Evolutionary conservation across 2,329 filamentous ascomycete species (phyloP).

Genomic region (Aphanocladium album): DNA sequence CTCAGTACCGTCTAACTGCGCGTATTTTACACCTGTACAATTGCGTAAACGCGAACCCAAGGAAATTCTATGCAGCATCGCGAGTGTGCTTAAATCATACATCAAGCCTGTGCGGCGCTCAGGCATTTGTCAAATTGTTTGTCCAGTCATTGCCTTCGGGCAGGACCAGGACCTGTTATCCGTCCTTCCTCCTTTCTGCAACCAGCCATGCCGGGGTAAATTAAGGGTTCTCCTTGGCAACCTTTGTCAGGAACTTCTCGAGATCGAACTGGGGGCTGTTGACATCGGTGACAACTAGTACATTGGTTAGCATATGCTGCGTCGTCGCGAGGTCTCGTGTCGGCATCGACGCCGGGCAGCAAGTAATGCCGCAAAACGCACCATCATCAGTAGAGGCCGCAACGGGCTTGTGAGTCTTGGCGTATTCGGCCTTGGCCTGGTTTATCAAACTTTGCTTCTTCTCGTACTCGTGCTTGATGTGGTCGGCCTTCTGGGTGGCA

Average conservation of each 20-base stretch:
- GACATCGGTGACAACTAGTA: constrained; percentile 51
- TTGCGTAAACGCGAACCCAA: constrained; percentile 38
- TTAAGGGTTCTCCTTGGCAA: constrained; percentile 51
- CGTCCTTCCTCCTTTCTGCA: constrained; percentile 10
- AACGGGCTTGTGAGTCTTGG: constrained; percentile 63
- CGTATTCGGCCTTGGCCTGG: constrained; percentile 86
- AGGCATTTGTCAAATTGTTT: constrained; percentile 10
- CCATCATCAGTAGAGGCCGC: constrained; percentile 28
- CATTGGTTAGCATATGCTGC: constrained; percentile 18
- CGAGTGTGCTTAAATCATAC: constrained; percentile 36
- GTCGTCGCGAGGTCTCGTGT: neutral
- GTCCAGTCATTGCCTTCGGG: constrained; percentile 8
- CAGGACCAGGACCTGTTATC: constrained; percentile 21
- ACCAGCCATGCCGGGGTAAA: constrained; percentile 8
- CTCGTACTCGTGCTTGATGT: constrained; percentile 76
- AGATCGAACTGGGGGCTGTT: constrained; percentile 89
- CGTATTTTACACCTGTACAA: constrained; percentile 53
- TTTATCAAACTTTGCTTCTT: constrained; percentile 89
- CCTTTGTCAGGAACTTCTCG: constrained; percentile 71
- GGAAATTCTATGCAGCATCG: constrained; percentile 47
- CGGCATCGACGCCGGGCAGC: constrained; percentile 7
- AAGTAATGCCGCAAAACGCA: constrained; percentile 20
- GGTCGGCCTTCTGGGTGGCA: constrained; percentile 62
- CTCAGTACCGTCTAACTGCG: constrained; percentile 39
- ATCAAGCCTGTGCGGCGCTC: constrained; percentile 26